Percentiles rank a stretch among this genome's conserved stretches.
Conservation (phyloP, 345 rosid species). For the Syzygium aqueum region DNA sequence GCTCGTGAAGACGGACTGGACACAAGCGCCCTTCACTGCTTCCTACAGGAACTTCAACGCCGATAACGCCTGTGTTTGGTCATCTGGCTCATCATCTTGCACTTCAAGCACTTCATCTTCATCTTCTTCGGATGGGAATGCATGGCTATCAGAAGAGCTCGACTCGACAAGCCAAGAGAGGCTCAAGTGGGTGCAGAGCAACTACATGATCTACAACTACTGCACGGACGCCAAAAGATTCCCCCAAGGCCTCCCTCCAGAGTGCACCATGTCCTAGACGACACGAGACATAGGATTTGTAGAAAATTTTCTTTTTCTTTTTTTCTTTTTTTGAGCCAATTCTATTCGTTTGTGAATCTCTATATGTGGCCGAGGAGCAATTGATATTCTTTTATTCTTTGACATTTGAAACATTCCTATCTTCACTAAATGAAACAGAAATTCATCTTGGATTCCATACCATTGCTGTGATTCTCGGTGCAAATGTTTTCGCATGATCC, state of each 20-base stretch:
- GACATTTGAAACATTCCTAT: not conserved
- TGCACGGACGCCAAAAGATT: constrained; percentile 43
- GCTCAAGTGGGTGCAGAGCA: constrained; percentile 40
- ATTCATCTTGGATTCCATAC: not conserved
- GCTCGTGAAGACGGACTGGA: constrained; percentile 51
- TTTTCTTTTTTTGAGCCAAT: not conserved
- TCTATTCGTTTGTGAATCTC: not conserved
- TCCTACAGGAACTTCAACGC: constrained; percentile 36
- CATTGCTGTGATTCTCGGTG: not conserved
- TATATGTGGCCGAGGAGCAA: not conserved
- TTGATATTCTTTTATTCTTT: not conserved
- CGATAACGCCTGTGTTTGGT: constrained; percentile 36
- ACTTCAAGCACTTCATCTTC: constrained; percentile 8
- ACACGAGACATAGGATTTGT: not conserved
- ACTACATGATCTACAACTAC: constrained; percentile 50
- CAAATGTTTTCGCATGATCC: not conserved
- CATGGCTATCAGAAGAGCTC: constrained; percentile 29
- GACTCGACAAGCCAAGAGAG: constrained; percentile 17
- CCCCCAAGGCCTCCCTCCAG: constrained; percentile 43
- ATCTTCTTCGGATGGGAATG: not conserved
- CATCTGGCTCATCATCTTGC: constrained; percentile 20
- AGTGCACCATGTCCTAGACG: constrained; percentile 19
- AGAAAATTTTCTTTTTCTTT: not conserved
- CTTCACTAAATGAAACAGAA: not conserved
- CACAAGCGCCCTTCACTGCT: constrained; percentile 52